Evolutionary conservation across 2,329 filamentous ascomycete genomes (phyloP).

Genomic region (Spiromastix sp.): DNA sequence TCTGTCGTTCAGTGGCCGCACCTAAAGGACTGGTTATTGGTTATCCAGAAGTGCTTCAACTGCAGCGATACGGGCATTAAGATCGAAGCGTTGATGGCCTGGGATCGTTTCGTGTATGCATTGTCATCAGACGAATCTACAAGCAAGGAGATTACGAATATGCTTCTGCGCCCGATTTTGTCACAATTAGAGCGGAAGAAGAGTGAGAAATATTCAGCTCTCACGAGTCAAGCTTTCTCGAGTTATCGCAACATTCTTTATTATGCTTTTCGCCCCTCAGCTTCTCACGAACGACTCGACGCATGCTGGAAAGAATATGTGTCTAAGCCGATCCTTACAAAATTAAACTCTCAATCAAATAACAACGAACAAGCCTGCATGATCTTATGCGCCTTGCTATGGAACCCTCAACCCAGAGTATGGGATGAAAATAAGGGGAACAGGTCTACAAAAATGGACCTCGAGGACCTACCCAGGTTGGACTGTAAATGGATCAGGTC

Average conservation of each 20-base stretch:
- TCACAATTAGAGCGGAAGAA: constrained; percentile 59
- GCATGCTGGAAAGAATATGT: constrained; percentile 70
- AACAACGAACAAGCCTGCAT: constrained; percentile 53
- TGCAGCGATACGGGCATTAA: constrained; percentile 60
- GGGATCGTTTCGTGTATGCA: constrained; percentile 73
- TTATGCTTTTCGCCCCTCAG: constrained; percentile 65
- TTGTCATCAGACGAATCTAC: constrained; percentile 54
- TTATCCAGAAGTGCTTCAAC: constrained; percentile 79
- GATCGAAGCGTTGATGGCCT: constrained; percentile 69
- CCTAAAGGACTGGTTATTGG: constrained; percentile 61
- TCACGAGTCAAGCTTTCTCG: constrained; percentile 50
- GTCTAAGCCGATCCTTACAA: constrained; percentile 49
- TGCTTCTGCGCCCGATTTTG: constrained; percentile 58
- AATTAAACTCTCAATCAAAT: constrained; percentile 40
- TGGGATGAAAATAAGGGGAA: constrained; percentile 69
- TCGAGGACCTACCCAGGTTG: constrained; percentile 70
- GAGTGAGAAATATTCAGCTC: constrained; percentile 35
- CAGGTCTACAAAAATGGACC: constrained; percentile 45
- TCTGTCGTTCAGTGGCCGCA: constrained; percentile 58
- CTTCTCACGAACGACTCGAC: constrained; percentile 57
- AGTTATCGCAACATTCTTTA: constrained; percentile 75
- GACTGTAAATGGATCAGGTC: constrained; percentile 81
- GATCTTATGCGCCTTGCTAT: constrained; percentile 62
- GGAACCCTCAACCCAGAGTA: constrained; percentile 39
- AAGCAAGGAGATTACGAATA: constrained; percentile 45